Evolutionary conservation across 768 basidiomycete species (phyloP), one percentile per base, ranked within the genome.

Genomic region (Tulasnella sp.): DNA sequence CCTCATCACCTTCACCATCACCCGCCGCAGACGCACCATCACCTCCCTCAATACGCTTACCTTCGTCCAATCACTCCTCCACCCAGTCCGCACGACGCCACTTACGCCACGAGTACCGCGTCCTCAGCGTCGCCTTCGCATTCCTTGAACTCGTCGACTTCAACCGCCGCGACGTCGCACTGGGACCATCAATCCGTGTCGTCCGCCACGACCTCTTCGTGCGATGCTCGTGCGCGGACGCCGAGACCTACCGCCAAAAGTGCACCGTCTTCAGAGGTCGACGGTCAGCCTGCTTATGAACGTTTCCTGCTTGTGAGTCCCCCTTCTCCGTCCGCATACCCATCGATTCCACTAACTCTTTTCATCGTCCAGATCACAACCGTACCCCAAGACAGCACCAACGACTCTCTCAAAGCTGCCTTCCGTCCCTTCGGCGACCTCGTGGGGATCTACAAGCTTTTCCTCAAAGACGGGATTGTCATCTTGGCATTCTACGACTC

Each of bases 371-470:
- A 77, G 76, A 68, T 76, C 65, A 40, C 68, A 14, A 72, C 69
- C 42, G 67, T 77, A 16, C 75, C 76, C 14, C 64, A 44, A 22
- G 37, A 71, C 41, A 67, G 73, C 22, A 35, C 64, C 41, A 70
- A 76, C 37, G 52, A 67, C 17, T 19, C 29, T 7, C 72, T 77
- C 16, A 77, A 71, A 71, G 39, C 69, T 8, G 73, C 75, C 6
- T 76, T 77, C 67, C 62, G 66, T 16, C 36, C 41, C 44, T 59
- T 72, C 42, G 77, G 78, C 40, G 78, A 78, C 64, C 83, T 90
- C 72, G 87, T 88, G 77, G 87, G 86, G 9, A 83, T 89, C 66
- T 86, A 85, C 75, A 82, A 83, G 40, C 83, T 84, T 39, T 83
- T 83, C 74, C 84, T 84, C 67, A 80, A 81, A 65, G 81, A 85